Base-by-base conservation (phyloP, 305 asterid genomes). In the Rubia peregrina region DNA sequence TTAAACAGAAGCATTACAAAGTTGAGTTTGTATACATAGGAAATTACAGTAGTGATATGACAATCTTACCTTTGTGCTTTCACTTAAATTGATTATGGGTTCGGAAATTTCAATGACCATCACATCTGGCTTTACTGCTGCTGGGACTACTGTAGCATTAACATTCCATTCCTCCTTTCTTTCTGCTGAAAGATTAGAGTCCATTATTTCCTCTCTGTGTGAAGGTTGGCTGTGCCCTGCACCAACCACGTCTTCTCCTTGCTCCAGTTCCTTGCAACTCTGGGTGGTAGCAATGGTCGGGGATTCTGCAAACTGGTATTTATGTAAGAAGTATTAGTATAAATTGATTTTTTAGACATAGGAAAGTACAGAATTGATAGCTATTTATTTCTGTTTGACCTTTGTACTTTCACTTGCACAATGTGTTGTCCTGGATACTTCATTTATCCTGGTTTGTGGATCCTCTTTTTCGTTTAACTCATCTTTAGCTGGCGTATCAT, bases 391-490 rank as follows among this genome's bases (percentile, higher is more conserved):
- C 16, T 38, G 49, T 44, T 81, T 60, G 19, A 78, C 84, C 76
- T 70, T 74, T 74, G 67, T 78, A 36, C 69, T 74, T 70, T 77
- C 81, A 79, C 57, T 74, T 80, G 57, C 73, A 53, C 73, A 67
- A 38, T 67, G 70, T 51, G 51, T 61, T 69, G 60, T 71, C 62
- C 13, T 11, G n/a, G 69, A 16, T 65, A 16, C 10, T 41, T 40
- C 69, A 41, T 65, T 7, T 42, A 41, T 51, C 69, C 16, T 19
- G 21, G 17, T 40, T 65, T n/a, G 12, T 41, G 53, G 21, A 30
- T 30, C 33, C 33, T 30, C 33, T 30, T 30, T 30, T 30, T 30
- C 33, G 33, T 30, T 30, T 13, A 65, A 65, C 36, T 65, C 9
- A 2, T 65, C 69, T 65, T 0, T 53, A 3, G 21, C 69, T 9